These are phyloP conservation scores for Favolaschia claudopus DNA, from an alignment of 768 basidiomycete genomes.

Conservation along the genomic window DNA sequence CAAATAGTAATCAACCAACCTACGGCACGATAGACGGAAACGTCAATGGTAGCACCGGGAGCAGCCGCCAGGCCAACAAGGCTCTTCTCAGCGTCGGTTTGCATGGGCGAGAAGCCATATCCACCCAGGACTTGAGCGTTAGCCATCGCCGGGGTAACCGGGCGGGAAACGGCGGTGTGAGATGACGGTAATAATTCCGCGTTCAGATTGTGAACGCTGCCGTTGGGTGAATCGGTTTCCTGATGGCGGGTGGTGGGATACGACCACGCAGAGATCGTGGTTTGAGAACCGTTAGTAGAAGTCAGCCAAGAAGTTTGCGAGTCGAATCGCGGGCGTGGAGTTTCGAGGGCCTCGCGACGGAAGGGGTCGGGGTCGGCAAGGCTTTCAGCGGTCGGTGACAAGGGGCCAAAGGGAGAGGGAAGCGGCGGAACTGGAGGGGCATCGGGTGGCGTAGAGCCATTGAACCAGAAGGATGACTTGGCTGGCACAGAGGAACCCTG, in stretches of 20 bases:
- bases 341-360: constrained; percentile 54
- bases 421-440: constrained; percentile 77
- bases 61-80: constrained; percentile 52
- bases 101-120: constrained; percentile 64
- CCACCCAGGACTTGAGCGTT: constrained; percentile 72
- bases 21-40: constrained; percentile 60
- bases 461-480: constrained; percentile 74
- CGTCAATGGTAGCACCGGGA: constrained; percentile 57
- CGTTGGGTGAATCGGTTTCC: constrained; percentile 42
- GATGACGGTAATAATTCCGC: constrained; percentile 47
- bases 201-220: constrained; percentile 51
- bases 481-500: constrained; percentile 50
- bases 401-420: constrained; percentile 62
- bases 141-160: constrained; percentile 60
- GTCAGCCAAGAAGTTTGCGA: constrained; percentile 82
- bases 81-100: constrained; percentile 60
- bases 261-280: constrained; percentile 72
- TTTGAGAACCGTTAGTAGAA: constrained; percentile 63
- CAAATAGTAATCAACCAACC: constrained; percentile 75
- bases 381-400: constrained; percentile 48
- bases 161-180: constrained; percentile 47
- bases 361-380: constrained; percentile 69
- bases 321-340: constrained; percentile 58
- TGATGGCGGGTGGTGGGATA: constrained; percentile 58
- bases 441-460: constrained; percentile 50